Conservation (phyloP, 306 rosid species). For the Cicer cuneatum region DNA sequence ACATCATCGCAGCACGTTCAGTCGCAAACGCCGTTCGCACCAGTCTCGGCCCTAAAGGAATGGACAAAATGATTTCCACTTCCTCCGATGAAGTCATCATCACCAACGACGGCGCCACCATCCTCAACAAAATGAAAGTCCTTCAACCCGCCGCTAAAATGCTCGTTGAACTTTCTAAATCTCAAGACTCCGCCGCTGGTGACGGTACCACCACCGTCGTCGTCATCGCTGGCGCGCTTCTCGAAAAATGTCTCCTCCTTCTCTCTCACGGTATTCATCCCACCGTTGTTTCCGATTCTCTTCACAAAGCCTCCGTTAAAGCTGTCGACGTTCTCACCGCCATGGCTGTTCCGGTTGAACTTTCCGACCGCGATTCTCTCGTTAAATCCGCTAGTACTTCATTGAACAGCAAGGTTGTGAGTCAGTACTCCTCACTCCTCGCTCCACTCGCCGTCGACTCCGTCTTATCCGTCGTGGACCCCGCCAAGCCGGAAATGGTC, state of each 20-base stretch:
- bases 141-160: conserved; percentile 97
- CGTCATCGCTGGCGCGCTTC: conserved; percentile 85
- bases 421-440: conserved; percentile 87
- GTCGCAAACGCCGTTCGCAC: conserved; percentile 93
- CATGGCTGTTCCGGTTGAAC: conserved; percentile 96
- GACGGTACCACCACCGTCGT: conserved; percentile 98
- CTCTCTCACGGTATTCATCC: conserved; percentile 90
- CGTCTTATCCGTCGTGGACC: conserved; percentile 76
- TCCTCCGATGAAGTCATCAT: conserved; percentile 91
- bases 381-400: conserved; percentile 89
- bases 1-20: conserved; percentile 83
- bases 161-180: conserved; percentile 95
- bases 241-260: conserved; percentile 69
- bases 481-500: conserved; percentile 70
- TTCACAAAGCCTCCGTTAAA: conserved; percentile 77
- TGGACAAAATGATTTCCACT: conserved; percentile 98
- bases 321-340: conserved; percentile 87
- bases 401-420: conserved; percentile 91
- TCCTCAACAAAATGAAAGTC: conserved; percentile 95
- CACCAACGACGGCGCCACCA: conserved; percentile 98
- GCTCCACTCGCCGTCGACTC: conserved; percentile 94
- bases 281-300: conserved; percentile 83
- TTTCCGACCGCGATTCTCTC: conserved; percentile 82
- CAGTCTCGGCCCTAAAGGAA: conserved; percentile 92
- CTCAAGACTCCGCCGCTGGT: conserved; percentile 93